Evolutionary conservation across 345 rosid genomes (phyloP).

Genomic region (Bruguiera parviflora): DNA sequence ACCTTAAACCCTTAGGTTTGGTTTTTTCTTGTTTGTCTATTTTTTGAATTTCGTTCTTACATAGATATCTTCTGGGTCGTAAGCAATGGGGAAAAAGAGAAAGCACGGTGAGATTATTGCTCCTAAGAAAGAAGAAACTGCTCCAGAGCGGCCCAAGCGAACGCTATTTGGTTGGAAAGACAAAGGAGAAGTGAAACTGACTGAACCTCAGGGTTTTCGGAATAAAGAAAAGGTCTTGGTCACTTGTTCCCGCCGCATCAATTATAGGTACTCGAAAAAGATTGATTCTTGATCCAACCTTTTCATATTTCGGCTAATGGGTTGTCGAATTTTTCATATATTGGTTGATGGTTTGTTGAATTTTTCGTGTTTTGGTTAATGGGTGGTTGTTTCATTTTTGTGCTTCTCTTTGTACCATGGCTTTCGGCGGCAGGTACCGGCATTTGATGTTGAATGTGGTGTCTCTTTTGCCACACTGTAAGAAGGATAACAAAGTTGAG

Average conservation of each 20-base stretch:
- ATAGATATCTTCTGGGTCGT: background rate
- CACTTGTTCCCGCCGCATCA: constrained; percentile 91
- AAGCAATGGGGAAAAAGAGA: constrained; percentile 71
- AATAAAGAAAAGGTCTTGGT: constrained; percentile 94
- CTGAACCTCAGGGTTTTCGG: constrained; percentile 47
- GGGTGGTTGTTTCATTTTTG: background rate
- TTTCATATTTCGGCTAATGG: background rate
- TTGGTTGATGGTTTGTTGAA: no score
- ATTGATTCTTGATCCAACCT: background rate
- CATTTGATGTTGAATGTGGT: constrained; percentile 95
- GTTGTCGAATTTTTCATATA: background rate
- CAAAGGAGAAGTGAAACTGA: constrained; percentile 34
- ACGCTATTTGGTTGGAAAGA: constrained; percentile 88
- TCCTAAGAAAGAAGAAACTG: constrained; percentile 47
- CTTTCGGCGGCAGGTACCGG: constrained; percentile 52
- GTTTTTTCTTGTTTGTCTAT: no score
- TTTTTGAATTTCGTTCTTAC: no score
- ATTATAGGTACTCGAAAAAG: constrained; percentile 51
- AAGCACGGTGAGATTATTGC: constrained; percentile 60
- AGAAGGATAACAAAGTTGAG: constrained; percentile 93
- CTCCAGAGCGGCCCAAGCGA: constrained; percentile 63
- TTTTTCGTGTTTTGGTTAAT: background rate
- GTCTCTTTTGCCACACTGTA: constrained; percentile 86
- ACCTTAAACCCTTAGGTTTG: no score
- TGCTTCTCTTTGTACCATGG: no score